Percentiles rank a stretch among this genome's conserved stretches.
Evolutionary conservation across 768 basidiomycete species (phyloP).

Genomic region (Gautieria morchelliformis): DNA sequence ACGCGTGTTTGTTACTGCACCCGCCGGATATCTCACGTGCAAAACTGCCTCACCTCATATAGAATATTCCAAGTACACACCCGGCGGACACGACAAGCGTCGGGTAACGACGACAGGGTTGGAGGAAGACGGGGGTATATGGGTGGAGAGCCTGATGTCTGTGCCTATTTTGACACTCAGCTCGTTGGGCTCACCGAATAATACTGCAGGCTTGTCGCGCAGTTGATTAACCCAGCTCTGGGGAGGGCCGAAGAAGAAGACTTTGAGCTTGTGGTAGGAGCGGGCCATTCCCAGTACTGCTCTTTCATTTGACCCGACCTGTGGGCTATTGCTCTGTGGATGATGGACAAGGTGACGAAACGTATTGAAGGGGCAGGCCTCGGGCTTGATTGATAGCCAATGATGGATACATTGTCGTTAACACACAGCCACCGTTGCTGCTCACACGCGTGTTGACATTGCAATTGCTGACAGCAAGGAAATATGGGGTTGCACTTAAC

Average conservation of each 20-base stretch:
- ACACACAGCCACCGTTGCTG: too few relatives aligned
- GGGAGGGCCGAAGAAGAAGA: slow-evolving; percentile 34
- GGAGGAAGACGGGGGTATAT: slow-evolving; percentile 52
- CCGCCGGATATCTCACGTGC: slow-evolving; percentile 41
- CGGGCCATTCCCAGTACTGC: slow-evolving; percentile 49
- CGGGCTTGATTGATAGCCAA: slow-evolving; percentile 24
- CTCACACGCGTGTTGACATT: too few relatives aligned
- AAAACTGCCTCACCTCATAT: slow-evolving; percentile 37
- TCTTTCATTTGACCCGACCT: slow-evolving; percentile 67
- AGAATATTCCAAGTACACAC: slow-evolving; percentile 67
- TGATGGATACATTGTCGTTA: not conserved
- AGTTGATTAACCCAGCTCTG: slow-evolving; percentile 21
- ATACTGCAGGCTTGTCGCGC: slow-evolving; percentile 9
- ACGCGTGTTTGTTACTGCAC: slow-evolving; percentile 59
- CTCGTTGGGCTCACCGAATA: not conserved
- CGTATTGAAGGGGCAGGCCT: slow-evolving; percentile 66
- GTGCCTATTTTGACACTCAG: slow-evolving; percentile 10
- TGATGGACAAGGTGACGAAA: slow-evolving; percentile 53
- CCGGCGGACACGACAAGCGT: slow-evolving; percentile 57
- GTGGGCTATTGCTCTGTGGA: slow-evolving; percentile 69
- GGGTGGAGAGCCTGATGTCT: slow-evolving; percentile 68
- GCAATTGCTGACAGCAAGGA: too few relatives aligned
- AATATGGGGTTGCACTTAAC: too few relatives aligned
- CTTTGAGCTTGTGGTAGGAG: slow-evolving; percentile 35
- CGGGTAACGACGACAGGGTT: slow-evolving; percentile 42